phyloP scores from a whole-genome alignment of 1,139 yeast genomes.

The Hemisphaericaspora subhashii region DNA sequence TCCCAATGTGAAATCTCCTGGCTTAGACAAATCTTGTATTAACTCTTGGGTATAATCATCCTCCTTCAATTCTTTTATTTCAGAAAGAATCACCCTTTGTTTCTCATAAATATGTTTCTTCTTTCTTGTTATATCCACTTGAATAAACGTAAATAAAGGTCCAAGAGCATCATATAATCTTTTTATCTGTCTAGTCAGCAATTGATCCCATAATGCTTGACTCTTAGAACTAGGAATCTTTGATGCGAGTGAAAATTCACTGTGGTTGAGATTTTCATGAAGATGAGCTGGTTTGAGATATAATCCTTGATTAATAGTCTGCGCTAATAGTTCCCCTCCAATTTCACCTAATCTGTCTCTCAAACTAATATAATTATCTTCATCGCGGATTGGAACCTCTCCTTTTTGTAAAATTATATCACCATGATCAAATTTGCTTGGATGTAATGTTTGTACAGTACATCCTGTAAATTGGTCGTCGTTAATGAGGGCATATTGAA shows the following conservation, averaged over 20 bases:
- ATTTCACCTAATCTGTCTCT: slow-evolving; percentile 48
- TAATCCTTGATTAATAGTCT: slow-evolving; percentile 38
- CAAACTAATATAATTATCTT: slow-evolving; percentile 47
- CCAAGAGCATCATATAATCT: slow-evolving; percentile 60
- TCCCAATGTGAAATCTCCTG: slow-evolving; percentile 45
- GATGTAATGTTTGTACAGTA: slow-evolving; percentile 86
- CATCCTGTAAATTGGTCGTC: slow-evolving; percentile 72
- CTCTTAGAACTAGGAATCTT: slow-evolving; percentile 46
- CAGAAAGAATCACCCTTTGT: slow-evolving; percentile 51
- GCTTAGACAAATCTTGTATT: slow-evolving; percentile 13
- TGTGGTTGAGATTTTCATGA: slow-evolving; percentile 6
- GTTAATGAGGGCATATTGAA: slow-evolving; percentile 75
- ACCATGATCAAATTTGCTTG: slow-evolving; percentile 83
- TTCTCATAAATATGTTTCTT: slow-evolving; percentile 24
- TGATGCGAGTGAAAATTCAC: slow-evolving; percentile 53
- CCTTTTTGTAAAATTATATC: slow-evolving; percentile 61
- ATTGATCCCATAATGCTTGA: slow-evolving; percentile 46
- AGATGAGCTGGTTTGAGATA: slow-evolving; percentile 10
- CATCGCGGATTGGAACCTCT: slow-evolving; percentile 32
- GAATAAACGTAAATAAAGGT: slow-evolving; percentile 50
- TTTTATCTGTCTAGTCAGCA: slow-evolving; percentile 39
- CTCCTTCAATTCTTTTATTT: slow-evolving; percentile 18
- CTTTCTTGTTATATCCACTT: slow-evolving; percentile 28
- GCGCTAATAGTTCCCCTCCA: slow-evolving; percentile 61
- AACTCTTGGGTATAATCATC: background rate